These are phyloP conservation scores for Clarireedia hainanense DNA, from an alignment of 2,329 filamentous ascomycete genomes.

Conservation along the genomic window DNA sequence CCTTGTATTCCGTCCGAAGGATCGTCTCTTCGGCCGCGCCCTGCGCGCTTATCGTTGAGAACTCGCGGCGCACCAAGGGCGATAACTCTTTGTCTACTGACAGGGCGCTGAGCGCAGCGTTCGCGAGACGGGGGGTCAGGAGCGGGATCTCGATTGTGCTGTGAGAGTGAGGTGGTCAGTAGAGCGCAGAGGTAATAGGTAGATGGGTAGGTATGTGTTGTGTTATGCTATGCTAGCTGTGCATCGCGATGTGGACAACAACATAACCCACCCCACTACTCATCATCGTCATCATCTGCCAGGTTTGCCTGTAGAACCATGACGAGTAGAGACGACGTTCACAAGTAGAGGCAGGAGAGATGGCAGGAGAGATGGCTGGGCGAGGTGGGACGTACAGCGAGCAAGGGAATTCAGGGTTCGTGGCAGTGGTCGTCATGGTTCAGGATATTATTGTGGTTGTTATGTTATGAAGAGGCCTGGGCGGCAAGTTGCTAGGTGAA, in stretches of 20 bases:
- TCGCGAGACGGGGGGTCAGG: conserved; percentile 70
- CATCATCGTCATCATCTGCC: no score
- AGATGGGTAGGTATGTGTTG: conserved; percentile 1
- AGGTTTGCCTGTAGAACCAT: no score
- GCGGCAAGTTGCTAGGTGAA: neutral
- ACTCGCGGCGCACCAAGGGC: conserved; percentile 65
- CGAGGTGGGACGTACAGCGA: conserved; percentile 43
- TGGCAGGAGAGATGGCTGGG: neutral
- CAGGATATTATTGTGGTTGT: neutral
- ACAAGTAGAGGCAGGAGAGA: neutral
- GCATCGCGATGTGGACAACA: no score
- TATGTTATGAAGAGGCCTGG: neutral
- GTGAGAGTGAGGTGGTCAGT: neutral
- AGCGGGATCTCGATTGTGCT: conserved; percentile 49
- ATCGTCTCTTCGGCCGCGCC: neutral
- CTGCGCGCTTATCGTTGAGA: conserved; percentile 44
- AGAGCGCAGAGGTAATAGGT: neutral
- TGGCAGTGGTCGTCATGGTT: neutral
- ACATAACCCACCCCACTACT: no score
- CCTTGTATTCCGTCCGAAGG: conserved; percentile 49
- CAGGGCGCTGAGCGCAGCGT: conserved; percentile 65
- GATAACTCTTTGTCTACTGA: conserved; percentile 87
- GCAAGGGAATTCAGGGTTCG: conserved; percentile 50
- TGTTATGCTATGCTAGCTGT: conserved; percentile 9
- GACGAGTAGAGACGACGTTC: no score